Evolutionary conservation across 2,329 filamentous ascomycete genomes (phyloP), one percentile per base, ranked within the genome.

Genomic region (Aspergillus awamori): DNA sequence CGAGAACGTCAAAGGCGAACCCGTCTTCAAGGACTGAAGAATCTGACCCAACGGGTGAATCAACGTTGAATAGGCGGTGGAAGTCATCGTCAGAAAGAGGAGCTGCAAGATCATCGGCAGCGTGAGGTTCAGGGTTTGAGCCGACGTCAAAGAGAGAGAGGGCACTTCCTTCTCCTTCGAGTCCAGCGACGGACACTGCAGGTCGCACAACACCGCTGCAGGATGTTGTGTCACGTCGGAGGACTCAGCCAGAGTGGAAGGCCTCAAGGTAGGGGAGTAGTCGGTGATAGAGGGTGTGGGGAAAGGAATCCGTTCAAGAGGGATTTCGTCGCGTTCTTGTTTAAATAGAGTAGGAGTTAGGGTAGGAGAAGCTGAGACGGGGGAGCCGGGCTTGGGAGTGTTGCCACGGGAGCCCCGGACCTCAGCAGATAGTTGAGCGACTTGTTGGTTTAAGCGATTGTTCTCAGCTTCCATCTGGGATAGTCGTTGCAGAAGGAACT

Each of bases 161-260:
- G 54, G 73, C 69, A 61, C 81, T 78, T 78, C 80, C 82, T 80
- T 85, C 72, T 73, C 71, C 74, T 72, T 78, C 78, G 76, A 79
- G 69, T 70, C 85, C 84, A 82, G 86, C 90, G 91, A 94, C 89
- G 87, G 95, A 98, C 95, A 99, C 95, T 90, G 95, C 95, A 96
- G 95, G 95, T 97, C 95, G 81, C 90, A 98, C 95, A 98, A 97
- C 94, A 97, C 89, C 93, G 86, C 95, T 86, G 95, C 95, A 98
- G 95, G 93, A 97, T 96, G 93, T 97, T 97, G 95, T 97, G 93
- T 95, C 95, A 87, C 82, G 86, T 96, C 92, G 87, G 91, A 85
- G 81, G 89, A 86, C 82, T 81, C 77, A 77, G 79, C 77, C 74
- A 79, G 76, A 75, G 73, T 76, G 67, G 75, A 75, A 68, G 75